phyloP scores from a whole-genome alignment of 164 flowering plant genomes.

The Aristolochia californica region DNA sequence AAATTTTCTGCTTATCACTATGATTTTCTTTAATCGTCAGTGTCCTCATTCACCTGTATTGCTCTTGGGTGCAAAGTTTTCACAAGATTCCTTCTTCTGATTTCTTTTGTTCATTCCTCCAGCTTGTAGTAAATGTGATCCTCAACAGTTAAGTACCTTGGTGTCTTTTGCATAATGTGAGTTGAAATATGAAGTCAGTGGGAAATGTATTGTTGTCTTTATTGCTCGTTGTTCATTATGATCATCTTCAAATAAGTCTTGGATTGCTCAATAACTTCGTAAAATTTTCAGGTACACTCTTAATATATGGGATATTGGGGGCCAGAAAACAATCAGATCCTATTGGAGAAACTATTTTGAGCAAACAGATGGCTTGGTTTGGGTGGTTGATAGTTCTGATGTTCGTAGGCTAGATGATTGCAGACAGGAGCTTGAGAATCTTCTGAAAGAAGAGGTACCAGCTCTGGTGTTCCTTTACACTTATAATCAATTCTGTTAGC shows the following conservation, averaged over 20 bases:
- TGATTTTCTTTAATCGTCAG: too few relatives aligned
- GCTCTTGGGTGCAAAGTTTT: too few relatives aligned
- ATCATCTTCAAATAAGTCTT: background rate
- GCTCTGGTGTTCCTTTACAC: background rate
- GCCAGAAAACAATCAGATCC: constrained; percentile 88
- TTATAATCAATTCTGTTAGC: background rate
- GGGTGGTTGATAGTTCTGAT: constrained; percentile 99
- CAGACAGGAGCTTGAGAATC: constrained; percentile 85
- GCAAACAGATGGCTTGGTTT: constrained; percentile 94
- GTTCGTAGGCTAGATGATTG: constrained; percentile 85
- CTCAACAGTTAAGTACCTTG: too few relatives aligned
- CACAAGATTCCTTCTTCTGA: too few relatives aligned
- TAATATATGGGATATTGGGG: constrained; percentile 99
- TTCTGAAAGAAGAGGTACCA: constrained; percentile 92
- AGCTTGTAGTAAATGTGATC: too few relatives aligned
- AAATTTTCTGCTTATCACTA: too few relatives aligned
- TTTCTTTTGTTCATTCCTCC: too few relatives aligned
- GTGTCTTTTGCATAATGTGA: too few relatives aligned
- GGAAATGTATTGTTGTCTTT: too few relatives aligned
- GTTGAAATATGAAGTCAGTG: too few relatives aligned
- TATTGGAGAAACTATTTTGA: constrained; percentile 99
- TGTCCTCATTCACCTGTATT: too few relatives aligned
- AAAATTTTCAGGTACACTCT: constrained; percentile 53
- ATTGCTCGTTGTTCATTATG: too few relatives aligned
- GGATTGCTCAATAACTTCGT: background rate